These are phyloP conservation scores for Rhododendron mucronatum DNA, from an alignment of 148 eudicot genomes.

Conservation along the genomic window DNA sequence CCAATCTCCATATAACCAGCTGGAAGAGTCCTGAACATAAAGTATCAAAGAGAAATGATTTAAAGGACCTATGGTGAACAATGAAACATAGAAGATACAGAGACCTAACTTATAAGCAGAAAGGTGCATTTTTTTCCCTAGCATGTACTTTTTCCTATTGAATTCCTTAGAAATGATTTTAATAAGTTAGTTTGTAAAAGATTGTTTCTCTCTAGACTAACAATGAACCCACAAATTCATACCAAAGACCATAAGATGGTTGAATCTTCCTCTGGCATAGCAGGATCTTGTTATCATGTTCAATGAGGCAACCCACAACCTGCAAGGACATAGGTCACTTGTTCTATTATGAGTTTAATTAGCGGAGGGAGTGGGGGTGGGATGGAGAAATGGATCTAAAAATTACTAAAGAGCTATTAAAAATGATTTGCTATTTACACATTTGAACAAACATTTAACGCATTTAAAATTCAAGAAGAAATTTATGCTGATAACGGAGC, in stretches of 20 bases:
- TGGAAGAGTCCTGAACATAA: slow-evolving; percentile 75
- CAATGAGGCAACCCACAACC: slow-evolving; percentile 98
- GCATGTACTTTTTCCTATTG: background rate
- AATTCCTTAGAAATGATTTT: background rate
- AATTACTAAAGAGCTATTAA: background rate
- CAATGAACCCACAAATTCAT: slow-evolving; percentile 19
- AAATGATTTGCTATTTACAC: background rate
- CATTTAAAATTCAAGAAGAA: background rate
- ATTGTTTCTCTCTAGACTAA: background rate
- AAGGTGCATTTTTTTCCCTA: background rate
- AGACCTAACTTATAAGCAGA: background rate
- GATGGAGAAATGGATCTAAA: background rate
- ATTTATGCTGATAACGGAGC: background rate
- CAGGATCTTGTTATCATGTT: slow-evolving; percentile 83
- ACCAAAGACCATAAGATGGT: slow-evolving; percentile 95
- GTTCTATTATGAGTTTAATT: background rate
- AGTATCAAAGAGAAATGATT: slow-evolving; percentile 1
- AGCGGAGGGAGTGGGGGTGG: background rate
- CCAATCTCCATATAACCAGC: slow-evolving; percentile 99
- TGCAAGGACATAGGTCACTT: slow-evolving; percentile 17
- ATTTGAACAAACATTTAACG: background rate
- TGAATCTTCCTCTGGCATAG: slow-evolving; percentile 91
- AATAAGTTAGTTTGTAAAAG: background rate
- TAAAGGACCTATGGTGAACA: background rate
- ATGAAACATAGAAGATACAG: background rate